These are phyloP conservation scores for Eucalyptus sp. DNA, from an alignment of 345 rosid genomes.

Conservation along the genomic window DNA sequence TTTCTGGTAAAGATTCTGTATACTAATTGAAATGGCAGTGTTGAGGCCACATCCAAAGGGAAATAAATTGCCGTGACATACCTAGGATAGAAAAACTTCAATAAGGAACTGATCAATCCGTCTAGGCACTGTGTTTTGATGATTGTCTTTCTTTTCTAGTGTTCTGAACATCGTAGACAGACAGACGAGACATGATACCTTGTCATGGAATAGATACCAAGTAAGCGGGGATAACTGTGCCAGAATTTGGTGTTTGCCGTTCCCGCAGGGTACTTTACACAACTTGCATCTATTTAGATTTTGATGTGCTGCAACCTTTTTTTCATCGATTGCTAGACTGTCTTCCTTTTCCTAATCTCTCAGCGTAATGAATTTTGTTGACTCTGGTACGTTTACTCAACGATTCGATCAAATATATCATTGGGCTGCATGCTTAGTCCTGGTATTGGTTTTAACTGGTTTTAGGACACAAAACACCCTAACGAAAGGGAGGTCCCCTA, in stretches of 20 bases:
- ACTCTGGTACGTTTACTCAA: not conserved
- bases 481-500: not conserved
- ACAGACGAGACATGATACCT: not conserved
- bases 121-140: not conserved
- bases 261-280: not conserved
- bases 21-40: conserved; percentile 53
- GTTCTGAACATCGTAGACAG: not conserved
- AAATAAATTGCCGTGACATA: conserved; percentile 49
- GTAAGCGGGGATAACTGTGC: not conserved
- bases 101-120: not conserved
- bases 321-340: not conserved
- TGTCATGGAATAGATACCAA: not conserved
- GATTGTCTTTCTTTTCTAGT: not conserved
- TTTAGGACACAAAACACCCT: not conserved
- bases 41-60: conserved; percentile 83
- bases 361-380: not conserved
- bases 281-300: not conserved
- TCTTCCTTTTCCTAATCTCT: not conserved
- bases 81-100: conserved; percentile 8
- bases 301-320: not conserved
- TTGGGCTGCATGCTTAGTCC: not conserved
- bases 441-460: not conserved
- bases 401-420: not conserved
- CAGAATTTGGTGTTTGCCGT: not conserved
- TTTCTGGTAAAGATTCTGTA: conserved; percentile 34